These are phyloP conservation scores for Jackrogersella multiformis DNA, from an alignment of 495 filamentous ascomycete genomes.

Conservation along the genomic window DNA sequence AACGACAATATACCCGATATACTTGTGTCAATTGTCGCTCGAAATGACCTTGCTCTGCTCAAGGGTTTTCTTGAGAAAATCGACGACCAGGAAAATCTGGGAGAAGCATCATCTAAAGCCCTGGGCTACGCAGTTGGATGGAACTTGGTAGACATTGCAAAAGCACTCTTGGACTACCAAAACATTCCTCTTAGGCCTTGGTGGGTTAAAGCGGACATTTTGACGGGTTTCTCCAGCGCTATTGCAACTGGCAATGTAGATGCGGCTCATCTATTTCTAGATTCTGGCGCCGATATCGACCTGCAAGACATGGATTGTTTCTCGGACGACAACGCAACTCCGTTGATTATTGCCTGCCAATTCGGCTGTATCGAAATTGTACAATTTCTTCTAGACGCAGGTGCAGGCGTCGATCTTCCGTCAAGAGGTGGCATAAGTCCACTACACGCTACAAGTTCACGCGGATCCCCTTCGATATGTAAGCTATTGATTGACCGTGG, in stretches of 20 bases:
- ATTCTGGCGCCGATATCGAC: conserved; percentile 8
- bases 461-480: conserved; percentile 6
- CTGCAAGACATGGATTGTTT: neutral
- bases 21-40: neutral
- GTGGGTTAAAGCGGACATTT: neutral
- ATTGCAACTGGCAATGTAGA: neutral
- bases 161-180: conserved; percentile 5
- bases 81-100: neutral
- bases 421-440: neutral
- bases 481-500: neutral
- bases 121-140: neutral
- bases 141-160: conserved; percentile 6
- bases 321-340: neutral
- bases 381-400: conserved; percentile 25
- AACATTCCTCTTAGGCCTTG: neutral
- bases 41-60: neutral
- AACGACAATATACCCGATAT: neutral
- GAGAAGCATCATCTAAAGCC: neutral
- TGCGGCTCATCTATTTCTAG: conserved; percentile 10
- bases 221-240: neutral
- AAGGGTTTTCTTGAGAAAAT: conserved; percentile 3
- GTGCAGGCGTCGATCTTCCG: neutral
- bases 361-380: conserved; percentile 28
- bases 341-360: conserved; percentile 36
- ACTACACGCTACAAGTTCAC: conserved; percentile 5